Conservation (phyloP, 2,329 filamentous ascomycete species). For the Pyrenophora tritici-repentis region DNA sequence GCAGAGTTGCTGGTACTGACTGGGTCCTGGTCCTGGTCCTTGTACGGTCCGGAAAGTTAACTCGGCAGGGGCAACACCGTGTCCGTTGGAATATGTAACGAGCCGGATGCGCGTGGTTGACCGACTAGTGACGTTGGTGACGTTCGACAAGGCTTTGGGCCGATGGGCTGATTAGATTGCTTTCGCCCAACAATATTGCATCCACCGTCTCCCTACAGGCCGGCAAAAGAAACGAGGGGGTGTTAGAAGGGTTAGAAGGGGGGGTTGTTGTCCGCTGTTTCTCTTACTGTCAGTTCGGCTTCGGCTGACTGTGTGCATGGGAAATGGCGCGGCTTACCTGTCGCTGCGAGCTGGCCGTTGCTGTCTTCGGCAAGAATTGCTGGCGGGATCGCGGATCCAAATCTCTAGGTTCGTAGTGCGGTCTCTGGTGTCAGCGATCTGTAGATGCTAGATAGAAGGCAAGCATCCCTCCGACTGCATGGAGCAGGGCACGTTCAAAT, state of each 20-base stretch:
- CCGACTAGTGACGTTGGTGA: constrained; percentile 10
- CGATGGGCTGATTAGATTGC: constrained; percentile 16
- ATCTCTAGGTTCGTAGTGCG: neutral
- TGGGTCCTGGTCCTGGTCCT: neutral
- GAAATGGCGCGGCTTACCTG: constrained; percentile 20
- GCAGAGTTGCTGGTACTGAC: constrained; percentile 1
- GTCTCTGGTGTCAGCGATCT: constrained; percentile 28
- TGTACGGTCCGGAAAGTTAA: constrained; percentile 3
- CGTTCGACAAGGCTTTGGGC: constrained; percentile 1
- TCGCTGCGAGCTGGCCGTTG: neutral
- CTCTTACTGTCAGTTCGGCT: constrained; percentile 14
- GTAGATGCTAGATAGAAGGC: constrained; percentile 24
- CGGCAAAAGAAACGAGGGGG: constrained; percentile 23
- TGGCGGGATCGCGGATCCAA: neutral
- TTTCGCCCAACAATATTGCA: constrained; percentile 16
- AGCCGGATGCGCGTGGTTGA: neutral
- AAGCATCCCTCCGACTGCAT: constrained; percentile 22
- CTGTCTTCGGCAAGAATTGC: neutral
- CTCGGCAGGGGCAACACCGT: neutral
- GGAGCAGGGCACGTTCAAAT: constrained; percentile 41
- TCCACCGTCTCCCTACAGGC: constrained; percentile 8
- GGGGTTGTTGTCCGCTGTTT: constrained; percentile 21
- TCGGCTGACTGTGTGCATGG: constrained; percentile 33
- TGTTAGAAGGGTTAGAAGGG: neutral
- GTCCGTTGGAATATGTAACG: neutral